Base-by-base conservation (phyloP, 2,329 filamentous ascomycete species). In the Alternaria triticimaculans region DNA sequence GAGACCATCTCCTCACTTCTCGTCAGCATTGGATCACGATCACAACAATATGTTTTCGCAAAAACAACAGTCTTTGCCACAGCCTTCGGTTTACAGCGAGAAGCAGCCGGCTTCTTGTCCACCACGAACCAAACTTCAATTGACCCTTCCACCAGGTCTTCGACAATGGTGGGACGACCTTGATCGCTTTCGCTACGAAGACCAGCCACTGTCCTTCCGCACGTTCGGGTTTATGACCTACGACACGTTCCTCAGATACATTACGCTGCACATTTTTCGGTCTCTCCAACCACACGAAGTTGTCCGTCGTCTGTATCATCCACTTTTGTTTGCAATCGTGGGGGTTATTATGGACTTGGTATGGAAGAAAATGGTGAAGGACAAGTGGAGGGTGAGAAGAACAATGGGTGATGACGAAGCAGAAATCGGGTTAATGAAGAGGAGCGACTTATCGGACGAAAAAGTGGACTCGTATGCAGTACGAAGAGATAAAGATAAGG, bases 241-340 rank as follows among this genome's bases (percentile, higher is more conserved):
- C 33, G 33, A 15, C 33, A n/a, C 15, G 33, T 4, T 37, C 33
- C 15, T 37, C 33, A 37, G 0, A 37, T 37, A 5, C 15, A n/a
- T 37, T 9, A 1, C 0, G 4, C 33, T 37, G 33, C 33, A 37
- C 0, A 2, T 37, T 37, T n/a, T 37, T 8, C 33, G 33, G 2
- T n/a, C 0, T 0, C 33, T 37, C 15, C 33, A 0, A 15, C 0
- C 0, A 0, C 33, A 37, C 33, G 0, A 37, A 37, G 33, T 0
- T 1, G 33, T 37, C 14, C 33, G 33, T 37, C 33, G 33, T 37
- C 33, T 37, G 0, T 37, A 37, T 37, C 15, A 0, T 37, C 33
- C 33, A 37, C 15, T 37, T 37, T 0, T 37, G 2, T 37, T 37
- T n/a, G 33, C 15, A n/a, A 37, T 37, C 15, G 33, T 0, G 15